Evolutionary conservation across 768 basidiomycete genomes (phyloP), one percentile per base, ranked within the genome.

Genomic region (Boletales sp.): DNA sequence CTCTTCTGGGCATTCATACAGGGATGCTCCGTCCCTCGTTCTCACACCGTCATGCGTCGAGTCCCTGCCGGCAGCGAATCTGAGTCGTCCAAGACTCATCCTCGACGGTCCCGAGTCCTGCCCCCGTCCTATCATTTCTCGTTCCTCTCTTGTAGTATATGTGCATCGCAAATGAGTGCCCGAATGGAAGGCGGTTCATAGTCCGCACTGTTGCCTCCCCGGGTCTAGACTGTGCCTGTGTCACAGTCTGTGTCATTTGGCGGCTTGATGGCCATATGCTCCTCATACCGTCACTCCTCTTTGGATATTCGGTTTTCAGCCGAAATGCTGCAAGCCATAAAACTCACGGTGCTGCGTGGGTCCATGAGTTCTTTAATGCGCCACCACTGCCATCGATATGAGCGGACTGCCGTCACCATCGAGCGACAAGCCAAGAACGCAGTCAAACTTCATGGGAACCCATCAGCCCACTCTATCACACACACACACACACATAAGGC

Each of bases 221-320:
- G n/a, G 28, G 44, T 39, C 59, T 47, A 39, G 62, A 12, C 46
- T 40, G 46, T 36, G 46, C 55, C 61, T 28, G 25, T 28, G 25
- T 51, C 62, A 55, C 62, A 28, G 25, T 28, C 25, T 6, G 46
- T 40, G 45, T 63, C 50, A 63, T 65, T 64, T 65, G 31, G 60
- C 56, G 63, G 63, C 63, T 62, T 62, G 61, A 62, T 61, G 58
- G 17, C 34, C 5, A 48, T 57, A 32, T 42, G 32, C 49, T 21
- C 10, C 51, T 57, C 55, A 53, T 54, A 37, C 47, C 38, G 37
- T 32, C 18, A 12, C 44, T 31, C 38, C 40, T 34, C 36, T 46
- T 32, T 48, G 15, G 42, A 41, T n/a, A 41, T 32, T 41, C 15
- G 13, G 18, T 34, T 37, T 41, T 18, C 19, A 28, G 5, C 25